Evolutionary conservation across 352 stramenopile species (phyloP), one percentile per base, ranked within the genome.

Genomic region (Blastocystis hominis): DNA sequence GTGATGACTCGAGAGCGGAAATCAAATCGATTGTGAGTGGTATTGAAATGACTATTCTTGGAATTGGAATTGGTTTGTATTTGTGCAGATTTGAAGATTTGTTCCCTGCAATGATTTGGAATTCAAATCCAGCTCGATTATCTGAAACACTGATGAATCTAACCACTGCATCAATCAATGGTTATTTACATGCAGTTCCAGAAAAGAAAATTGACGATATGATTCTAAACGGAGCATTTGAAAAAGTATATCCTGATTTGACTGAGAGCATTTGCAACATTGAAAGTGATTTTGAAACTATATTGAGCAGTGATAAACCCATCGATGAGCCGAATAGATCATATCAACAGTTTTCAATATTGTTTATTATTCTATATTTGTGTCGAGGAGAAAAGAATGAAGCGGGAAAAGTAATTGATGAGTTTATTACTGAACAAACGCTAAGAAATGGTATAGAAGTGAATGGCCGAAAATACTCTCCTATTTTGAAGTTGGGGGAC

Each of bases 1-100:
- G n/a, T n/a, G n/a, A n/a, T n/a, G n/a, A n/a, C n/a, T n/a, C n/a
- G n/a, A n/a, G n/a, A n/a, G n/a, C n/a, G n/a, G n/a, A n/a, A n/a
- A 77, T 80, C 9, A 20, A 20, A 77, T 42, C 70, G 5, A 40
- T 70, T 6, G 70, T 80, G 34, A 42, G 36, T 34, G 36, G 15
- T 24, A 24, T 69, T 24, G 70, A 80, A 24, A 80, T 80, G 47
- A 80, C 4, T n/a, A n/a, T n/a, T n/a, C n/a, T n/a, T n/a, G n/a
- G n/a, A n/a, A n/a, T n/a, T n/a, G n/a, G n/a, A n/a, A n/a, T n/a
- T n/a, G n/a, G n/a, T n/a, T n/a, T n/a, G n/a, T n/a, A n/a, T n/a
- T n/a, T n/a, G n/a, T n/a, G 13, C 69, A 69, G 6, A 34, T 80
- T 17, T 24, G 70, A n/a, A n/a, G n/a, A n/a, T n/a, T n/a, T n/a